phyloP scores from a whole-genome alignment of 768 basidiomycete species.

The Termitomyces sp. region DNA sequence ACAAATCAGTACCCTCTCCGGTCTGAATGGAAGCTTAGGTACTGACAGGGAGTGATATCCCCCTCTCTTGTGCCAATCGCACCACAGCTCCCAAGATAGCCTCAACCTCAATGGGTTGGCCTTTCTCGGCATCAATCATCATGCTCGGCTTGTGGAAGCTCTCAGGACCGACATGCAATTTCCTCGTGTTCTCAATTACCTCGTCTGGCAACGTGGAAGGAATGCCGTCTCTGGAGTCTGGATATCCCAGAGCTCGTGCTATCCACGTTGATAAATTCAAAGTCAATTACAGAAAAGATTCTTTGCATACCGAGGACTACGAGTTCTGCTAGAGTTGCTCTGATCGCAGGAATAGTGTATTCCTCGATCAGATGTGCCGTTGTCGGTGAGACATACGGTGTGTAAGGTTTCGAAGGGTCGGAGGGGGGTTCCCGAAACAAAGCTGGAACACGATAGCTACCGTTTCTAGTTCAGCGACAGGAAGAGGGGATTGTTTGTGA shows the following conservation, averaged over 20 bases:
- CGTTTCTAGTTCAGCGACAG: not conserved
- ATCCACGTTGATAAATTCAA: not conserved
- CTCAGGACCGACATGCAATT: constrained; percentile 33
- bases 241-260: constrained; percentile 17
- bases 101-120: constrained; percentile 61
- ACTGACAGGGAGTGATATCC: constrained; percentile 47
- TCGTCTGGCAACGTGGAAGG: constrained; percentile 35
- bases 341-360: constrained; percentile 42
- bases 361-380: constrained; percentile 36
- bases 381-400: constrained; percentile 31
- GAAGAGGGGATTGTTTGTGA: not conserved
- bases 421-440: constrained; percentile 44
- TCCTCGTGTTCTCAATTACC: constrained; percentile 32
- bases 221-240: constrained; percentile 32
- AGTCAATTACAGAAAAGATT: not conserved
- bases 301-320: constrained; percentile 28
- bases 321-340: constrained; percentile 40
- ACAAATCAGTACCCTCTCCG: not conserved
- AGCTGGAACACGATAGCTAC: constrained; percentile 39
- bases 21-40: not conserved
- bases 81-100: constrained; percentile 60
- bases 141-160: constrained; percentile 52
- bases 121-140: constrained; percentile 50
- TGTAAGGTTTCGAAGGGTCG: constrained; percentile 27
- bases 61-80: constrained; percentile 37